Evolutionary conservation across 2,329 filamentous ascomycete species (phyloP).

Genomic region (Myriangium duriaei): DNA sequence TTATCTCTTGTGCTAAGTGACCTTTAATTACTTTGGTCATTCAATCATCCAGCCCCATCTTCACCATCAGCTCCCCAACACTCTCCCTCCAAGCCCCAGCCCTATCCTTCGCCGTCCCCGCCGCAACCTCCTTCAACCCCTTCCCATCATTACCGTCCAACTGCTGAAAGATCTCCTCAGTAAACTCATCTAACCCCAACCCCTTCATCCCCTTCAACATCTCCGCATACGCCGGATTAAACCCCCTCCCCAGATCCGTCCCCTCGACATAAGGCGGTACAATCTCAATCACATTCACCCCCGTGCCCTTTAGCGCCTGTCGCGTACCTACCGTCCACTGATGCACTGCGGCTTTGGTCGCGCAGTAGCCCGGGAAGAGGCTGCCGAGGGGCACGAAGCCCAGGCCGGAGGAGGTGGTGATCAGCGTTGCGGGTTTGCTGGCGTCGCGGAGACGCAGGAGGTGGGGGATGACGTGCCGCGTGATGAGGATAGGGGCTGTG

Average conservation of each 20-base stretch:
- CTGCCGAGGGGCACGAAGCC: slow-evolving; percentile 12
- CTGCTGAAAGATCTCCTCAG: background rate
- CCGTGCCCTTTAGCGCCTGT: slow-evolving; percentile 12
- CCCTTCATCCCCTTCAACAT: slow-evolving; percentile 7
- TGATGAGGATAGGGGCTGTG: slow-evolving; percentile 14
- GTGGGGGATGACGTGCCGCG: slow-evolving; percentile 12
- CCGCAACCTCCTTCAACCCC: background rate
- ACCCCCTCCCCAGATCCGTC: slow-evolving; percentile 9
- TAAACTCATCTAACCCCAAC: background rate
- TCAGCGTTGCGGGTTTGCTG: slow-evolving; percentile 8
- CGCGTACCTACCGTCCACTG: slow-evolving; percentile 13
- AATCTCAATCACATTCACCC: slow-evolving; percentile 15
- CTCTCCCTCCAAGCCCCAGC: background rate
- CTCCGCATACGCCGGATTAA: slow-evolving; percentile 8
- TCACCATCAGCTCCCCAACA: background rate
- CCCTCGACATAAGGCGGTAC: slow-evolving; percentile 13
- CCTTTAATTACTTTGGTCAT: background rate
- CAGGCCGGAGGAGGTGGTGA: slow-evolving; percentile 14
- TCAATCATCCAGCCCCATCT: background rate
- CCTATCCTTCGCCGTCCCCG: background rate
- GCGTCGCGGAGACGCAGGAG: slow-evolving; percentile 8
- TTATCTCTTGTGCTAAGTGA: too few species aligned
- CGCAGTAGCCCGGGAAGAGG: slow-evolving; percentile 13
- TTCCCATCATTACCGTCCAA: background rate
- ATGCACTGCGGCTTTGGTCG: slow-evolving; percentile 14